phyloP scores from a whole-genome alignment of 2,329 filamentous ascomycete genomes.

The Cercospora berteroae region DNA sequence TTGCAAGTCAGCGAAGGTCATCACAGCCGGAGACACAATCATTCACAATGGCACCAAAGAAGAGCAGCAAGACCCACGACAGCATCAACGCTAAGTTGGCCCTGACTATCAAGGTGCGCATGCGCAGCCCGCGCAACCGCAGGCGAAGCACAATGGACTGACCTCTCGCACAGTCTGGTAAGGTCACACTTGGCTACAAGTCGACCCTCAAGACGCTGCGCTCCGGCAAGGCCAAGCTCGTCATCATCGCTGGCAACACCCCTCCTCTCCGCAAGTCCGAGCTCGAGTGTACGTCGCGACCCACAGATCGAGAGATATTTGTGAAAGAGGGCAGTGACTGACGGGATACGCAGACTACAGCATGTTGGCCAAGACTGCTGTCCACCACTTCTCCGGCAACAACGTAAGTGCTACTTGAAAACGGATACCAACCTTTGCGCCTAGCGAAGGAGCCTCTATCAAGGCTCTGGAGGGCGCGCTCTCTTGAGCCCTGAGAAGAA shows the following conservation, averaged over 20 bases:
- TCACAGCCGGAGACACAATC: conserved; percentile 26
- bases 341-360: conserved; percentile 59
- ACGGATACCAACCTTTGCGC: conserved; percentile 22
- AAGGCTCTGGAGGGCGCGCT: conserved; percentile 38
- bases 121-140: background rate
- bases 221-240: conserved; percentile 96
- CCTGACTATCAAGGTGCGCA: conserved; percentile 39
- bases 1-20: conserved; percentile 24
- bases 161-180: conserved; percentile 41
- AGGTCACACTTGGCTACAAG: conserved; percentile 87
- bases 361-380: conserved; percentile 89
- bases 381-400: conserved; percentile 98
- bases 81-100: conserved; percentile 70
- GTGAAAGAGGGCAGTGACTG: conserved; percentile 16
- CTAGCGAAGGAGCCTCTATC: conserved; percentile 39
- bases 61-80: conserved; percentile 83
- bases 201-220: conserved; percentile 86
- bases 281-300: conserved; percentile 62
- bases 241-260: conserved; percentile 94
- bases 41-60: conserved; percentile 68
- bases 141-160: conserved; percentile 14
- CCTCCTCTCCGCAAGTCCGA: conserved; percentile 97
- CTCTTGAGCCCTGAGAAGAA: conserved; percentile 81
- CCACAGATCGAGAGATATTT: conserved; percentile 21
- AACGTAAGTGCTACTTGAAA: conserved; percentile 71